These are phyloP conservation scores for Ustilago vetiveriae DNA, from an alignment of 1,284 basidiomycete species.

Conservation along the genomic window DNA sequence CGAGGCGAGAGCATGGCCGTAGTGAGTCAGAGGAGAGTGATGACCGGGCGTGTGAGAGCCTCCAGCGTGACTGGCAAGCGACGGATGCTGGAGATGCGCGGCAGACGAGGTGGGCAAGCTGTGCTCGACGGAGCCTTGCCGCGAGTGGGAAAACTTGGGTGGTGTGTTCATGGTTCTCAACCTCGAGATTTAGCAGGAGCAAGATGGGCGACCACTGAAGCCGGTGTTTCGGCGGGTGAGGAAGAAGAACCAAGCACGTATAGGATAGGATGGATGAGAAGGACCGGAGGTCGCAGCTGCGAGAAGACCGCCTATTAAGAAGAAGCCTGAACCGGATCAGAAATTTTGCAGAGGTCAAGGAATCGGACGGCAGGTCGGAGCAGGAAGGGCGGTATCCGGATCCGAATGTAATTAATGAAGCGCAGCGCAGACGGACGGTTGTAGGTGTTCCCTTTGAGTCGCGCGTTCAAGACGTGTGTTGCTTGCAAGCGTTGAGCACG, in stretches of 20 bases:
- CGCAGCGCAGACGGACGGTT: not conserved
- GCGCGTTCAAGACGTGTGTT: too few species aligned
- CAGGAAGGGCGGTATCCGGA: too few species aligned
- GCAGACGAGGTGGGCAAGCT: conserved; percentile 24
- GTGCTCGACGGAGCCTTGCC: conserved; percentile 47
- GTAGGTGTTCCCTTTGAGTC: not conserved
- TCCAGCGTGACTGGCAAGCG: conserved; percentile 21
- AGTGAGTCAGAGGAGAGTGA: conserved; percentile 38
- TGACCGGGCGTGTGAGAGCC: conserved; percentile 35
- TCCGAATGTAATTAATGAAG: not conserved
- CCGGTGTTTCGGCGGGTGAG: too few species aligned
- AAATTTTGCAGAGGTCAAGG: too few species aligned
- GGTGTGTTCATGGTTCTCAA: conserved; percentile 42
- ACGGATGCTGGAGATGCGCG: conserved; percentile 42
- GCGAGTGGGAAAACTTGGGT: conserved; percentile 47
- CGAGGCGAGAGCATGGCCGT: conserved; percentile 45
- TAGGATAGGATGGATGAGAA: not conserved
- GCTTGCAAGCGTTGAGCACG: too few species aligned
- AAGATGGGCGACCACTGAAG: too few species aligned
- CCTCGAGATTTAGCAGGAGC: not conserved
- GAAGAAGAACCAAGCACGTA: not conserved
- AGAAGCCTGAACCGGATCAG: not conserved
- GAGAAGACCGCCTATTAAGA: not conserved
- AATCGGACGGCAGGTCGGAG: too few species aligned
- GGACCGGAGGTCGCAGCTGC: too few species aligned